phyloP scores from a whole-genome alignment of 1,284 basidiomycete genomes.

The Pulveroboletus sp. region DNA sequence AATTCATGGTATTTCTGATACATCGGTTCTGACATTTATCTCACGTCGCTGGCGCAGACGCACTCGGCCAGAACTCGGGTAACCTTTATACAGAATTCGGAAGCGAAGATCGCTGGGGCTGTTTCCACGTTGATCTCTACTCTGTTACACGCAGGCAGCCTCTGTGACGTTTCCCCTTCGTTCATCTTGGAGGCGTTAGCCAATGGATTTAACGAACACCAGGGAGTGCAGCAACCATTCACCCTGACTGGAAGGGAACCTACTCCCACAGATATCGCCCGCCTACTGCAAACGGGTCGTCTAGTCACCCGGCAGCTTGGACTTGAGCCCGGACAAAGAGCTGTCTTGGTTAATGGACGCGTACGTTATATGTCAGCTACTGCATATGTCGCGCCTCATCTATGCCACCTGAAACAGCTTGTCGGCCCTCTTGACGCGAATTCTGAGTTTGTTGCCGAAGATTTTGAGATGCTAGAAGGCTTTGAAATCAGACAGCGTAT shows the following conservation, averaged over 20 bases:
- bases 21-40: background rate
- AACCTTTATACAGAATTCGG: conserved; percentile 68
- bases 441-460: conserved; percentile 60
- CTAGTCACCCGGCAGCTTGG: conserved; percentile 54
- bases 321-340: conserved; percentile 57
- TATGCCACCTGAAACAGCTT: conserved; percentile 45
- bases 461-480: conserved; percentile 66
- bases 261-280: conserved; percentile 22
- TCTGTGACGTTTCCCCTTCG: conserved; percentile 17
- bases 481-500: conserved; percentile 77
- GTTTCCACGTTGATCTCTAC: conserved; percentile 18
- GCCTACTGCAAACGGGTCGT: conserved; percentile 42
- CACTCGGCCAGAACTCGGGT: conserved; percentile 49
- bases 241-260: conserved; percentile 41
- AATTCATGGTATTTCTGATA: conserved; percentile 55
- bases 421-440: conserved; percentile 58
- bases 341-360: conserved; percentile 79
- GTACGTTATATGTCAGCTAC: conserved; percentile 44
- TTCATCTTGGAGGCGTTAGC: conserved; percentile 22
- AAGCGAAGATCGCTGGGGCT: conserved; percentile 12
- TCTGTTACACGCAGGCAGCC: conserved; percentile 17
- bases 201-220: background rate
- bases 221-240: conserved; percentile 40
- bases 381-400: background rate
- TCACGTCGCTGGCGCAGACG: conserved; percentile 38